Conservation (phyloP, 495 filamentous ascomycete genomes). For the Hypoxylon intermedium region DNA sequence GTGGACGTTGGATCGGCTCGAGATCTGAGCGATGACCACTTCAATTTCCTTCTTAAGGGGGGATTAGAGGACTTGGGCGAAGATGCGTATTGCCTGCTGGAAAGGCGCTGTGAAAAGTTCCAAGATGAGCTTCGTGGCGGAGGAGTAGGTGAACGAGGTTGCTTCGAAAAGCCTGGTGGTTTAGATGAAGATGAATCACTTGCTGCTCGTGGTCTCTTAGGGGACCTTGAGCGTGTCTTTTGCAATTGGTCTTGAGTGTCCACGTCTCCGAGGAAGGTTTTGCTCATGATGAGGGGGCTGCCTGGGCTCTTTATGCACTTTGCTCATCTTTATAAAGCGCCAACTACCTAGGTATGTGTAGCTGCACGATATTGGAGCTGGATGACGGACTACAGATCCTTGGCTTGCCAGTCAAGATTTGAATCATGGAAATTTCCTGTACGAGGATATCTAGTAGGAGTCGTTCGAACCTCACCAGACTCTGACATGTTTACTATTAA, state of each 20-base stretch:
- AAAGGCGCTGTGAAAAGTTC: constrained; percentile 4
- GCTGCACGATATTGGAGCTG: not conserved
- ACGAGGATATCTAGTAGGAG: not conserved
- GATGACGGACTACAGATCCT: not conserved
- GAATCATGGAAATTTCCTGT: not conserved
- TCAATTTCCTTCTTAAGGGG: constrained; percentile 25
- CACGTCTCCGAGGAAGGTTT: constrained; percentile 15
- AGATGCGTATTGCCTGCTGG: not conserved
- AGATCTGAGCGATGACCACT: constrained; percentile 33
- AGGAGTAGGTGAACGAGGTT: constrained; percentile 26
- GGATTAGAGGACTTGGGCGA: constrained; percentile 12
- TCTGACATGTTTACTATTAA: constrained; percentile 12
- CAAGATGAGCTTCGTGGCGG: constrained; percentile 30
- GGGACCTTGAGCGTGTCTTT: constrained; percentile 1
- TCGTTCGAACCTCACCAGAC: constrained; percentile 28
- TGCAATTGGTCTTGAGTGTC: constrained; percentile 21
- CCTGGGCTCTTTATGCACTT: constrained; percentile 33
- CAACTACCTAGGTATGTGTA: constrained; percentile 5
- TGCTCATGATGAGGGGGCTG: constrained; percentile 12
- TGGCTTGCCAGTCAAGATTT: constrained; percentile 1
- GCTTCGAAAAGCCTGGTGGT: not conserved
- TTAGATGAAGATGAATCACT: constrained; percentile 11
- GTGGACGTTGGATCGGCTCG: not conserved
- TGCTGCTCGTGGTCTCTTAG: constrained; percentile 9
- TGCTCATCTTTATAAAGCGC: constrained; percentile 3